Conservation (phyloP, 1,139 yeast genomes). For the Scheffersomyces parashehatae region DNA sequence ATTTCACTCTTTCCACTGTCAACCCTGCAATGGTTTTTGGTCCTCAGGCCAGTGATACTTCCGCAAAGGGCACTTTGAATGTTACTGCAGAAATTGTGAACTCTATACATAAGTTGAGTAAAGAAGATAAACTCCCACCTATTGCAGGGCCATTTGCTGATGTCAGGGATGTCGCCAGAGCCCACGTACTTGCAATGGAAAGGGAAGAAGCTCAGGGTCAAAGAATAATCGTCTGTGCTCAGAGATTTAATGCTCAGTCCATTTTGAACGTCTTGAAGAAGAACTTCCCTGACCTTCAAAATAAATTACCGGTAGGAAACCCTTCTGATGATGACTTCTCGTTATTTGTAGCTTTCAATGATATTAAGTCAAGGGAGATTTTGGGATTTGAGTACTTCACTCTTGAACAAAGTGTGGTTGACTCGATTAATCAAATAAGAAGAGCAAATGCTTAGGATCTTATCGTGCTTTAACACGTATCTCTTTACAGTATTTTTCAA, state of each 20-base stretch:
- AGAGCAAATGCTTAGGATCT: too few species aligned
- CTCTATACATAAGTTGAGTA: constrained; percentile 19
- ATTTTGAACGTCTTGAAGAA: constrained; percentile 28
- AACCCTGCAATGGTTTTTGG: constrained; percentile 27
- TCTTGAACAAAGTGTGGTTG: too few species aligned
- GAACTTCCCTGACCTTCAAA: constrained; percentile 8
- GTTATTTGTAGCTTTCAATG: too few species aligned
- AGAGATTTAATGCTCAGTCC: constrained; percentile 33
- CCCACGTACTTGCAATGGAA: constrained; percentile 34
- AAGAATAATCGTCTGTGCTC: constrained; percentile 8
- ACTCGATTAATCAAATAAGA: too few species aligned
- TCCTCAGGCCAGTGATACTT: constrained; percentile 26
- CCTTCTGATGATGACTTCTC: too few species aligned
- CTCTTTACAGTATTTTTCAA: too few species aligned
- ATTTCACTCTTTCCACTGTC: constrained; percentile 13
- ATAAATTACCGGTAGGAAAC: constrained; percentile 1
- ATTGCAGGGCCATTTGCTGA: constrained; percentile 36
- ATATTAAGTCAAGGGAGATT: too few species aligned
- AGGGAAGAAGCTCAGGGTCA: constrained; percentile 19
- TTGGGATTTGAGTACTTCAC: too few species aligned
- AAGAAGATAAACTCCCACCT: constrained; percentile 12
- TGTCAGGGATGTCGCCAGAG: constrained; percentile 42
- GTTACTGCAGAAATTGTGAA: constrained; percentile 19
- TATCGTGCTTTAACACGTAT: too few species aligned
- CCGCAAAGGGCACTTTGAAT: constrained; percentile 16